Base-by-base conservation (phyloP, 2,329 filamentous ascomycete species). In the Alternaria arbusti region DNA sequence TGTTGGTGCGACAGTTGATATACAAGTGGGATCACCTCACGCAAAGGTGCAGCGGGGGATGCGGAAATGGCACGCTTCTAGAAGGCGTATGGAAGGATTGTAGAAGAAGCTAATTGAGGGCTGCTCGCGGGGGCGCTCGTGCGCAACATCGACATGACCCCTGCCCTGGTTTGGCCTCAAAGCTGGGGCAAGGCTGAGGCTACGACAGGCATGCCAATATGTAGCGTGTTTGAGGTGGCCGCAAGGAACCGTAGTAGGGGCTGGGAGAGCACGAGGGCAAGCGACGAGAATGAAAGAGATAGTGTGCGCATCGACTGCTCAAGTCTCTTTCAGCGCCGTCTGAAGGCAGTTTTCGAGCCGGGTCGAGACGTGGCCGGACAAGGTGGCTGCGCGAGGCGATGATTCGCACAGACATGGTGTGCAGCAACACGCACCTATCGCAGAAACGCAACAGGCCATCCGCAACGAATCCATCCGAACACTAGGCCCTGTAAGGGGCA, bases 1-100 rank as follows among this genome's bases (percentile, higher is more conserved):
- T 65, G 71, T 72, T 76, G 74, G 74, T 74, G 76, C 68, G 75
- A 79, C 75, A 69, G 71, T 67, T 73, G 71, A 77, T 78, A 76
- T 76, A 74, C 58, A 45, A 55, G 63, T 57, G 63, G 59, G 56
- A 70, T 78, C 75, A 78, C 74, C 76, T 77, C 75, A 76, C 70
- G 72, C 65, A 50, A 71, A 70, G 66, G 66, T 68, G 72, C 63
- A 61, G 75, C 74, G 74, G 74, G 76, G 75, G 72, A 67, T 55
- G 74, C 74, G 74, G 74, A 71, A 72, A 70, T 68, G 72, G 73
- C 73, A 72, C 70, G 72, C 69, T 78, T 78, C 76, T 78, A 68
- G 76, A 79, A 79, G 72, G 61, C 57, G 61, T 68, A 70, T 77
- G 59, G 77, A 78, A 79, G 76, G 72, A 36, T 52, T 40, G 52